Percentiles rank a stretch among this genome's conserved stretches.
These are phyloP conservation scores for Ceratobasidium sp. DNA, from an alignment of 1,284 basidiomycete species.

Conservation along the genomic window DNA sequence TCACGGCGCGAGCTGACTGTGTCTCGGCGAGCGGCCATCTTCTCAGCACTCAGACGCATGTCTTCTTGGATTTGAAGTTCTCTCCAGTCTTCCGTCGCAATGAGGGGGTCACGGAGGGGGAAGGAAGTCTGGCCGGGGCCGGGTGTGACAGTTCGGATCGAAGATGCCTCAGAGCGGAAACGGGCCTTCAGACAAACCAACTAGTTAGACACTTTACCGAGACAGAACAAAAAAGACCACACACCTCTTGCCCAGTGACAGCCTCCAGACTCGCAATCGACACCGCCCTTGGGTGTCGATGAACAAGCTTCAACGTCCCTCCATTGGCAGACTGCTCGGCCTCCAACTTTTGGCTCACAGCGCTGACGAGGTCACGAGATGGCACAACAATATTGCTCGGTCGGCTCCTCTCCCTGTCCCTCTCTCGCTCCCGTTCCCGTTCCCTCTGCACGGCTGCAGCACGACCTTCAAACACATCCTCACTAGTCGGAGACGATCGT, in stretches of 20 bases:
- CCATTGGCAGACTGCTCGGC: neutral
- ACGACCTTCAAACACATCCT: slow-evolving; percentile 23
- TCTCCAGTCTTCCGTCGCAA: slow-evolving; percentile 31
- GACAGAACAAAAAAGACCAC: neutral
- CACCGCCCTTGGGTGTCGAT: slow-evolving; percentile 38
- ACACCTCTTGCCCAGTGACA: slow-evolving; percentile 39
- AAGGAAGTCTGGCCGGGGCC: slow-evolving; percentile 29
- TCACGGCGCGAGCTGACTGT: neutral
- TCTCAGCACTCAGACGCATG: neutral
- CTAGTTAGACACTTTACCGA: slow-evolving; percentile 2
- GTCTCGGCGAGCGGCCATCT: slow-evolving; percentile 18
- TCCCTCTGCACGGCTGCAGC: slow-evolving; percentile 4
- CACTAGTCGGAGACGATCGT: slow-evolving; percentile 32
- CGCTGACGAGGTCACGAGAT: neutral
- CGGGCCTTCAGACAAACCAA: slow-evolving; percentile 6
- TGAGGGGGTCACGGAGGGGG: slow-evolving; percentile 27
- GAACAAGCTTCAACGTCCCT: slow-evolving; percentile 27
- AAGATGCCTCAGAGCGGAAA: slow-evolving; percentile 42
- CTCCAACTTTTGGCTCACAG: slow-evolving; percentile 7
- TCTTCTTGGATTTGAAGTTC: slow-evolving; percentile 28
- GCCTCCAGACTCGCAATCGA: slow-evolving; percentile 43
- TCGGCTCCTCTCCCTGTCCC: slow-evolving; percentile 18
- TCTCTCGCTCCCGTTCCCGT: neutral
- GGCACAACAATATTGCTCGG: slow-evolving; percentile 29
- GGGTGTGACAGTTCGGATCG: slow-evolving; percentile 38